Percentiles rank a stretch among this genome's conserved stretches.
Conservation (phyloP, 78 protist genomes). For the Paulinella micropora region DNA sequence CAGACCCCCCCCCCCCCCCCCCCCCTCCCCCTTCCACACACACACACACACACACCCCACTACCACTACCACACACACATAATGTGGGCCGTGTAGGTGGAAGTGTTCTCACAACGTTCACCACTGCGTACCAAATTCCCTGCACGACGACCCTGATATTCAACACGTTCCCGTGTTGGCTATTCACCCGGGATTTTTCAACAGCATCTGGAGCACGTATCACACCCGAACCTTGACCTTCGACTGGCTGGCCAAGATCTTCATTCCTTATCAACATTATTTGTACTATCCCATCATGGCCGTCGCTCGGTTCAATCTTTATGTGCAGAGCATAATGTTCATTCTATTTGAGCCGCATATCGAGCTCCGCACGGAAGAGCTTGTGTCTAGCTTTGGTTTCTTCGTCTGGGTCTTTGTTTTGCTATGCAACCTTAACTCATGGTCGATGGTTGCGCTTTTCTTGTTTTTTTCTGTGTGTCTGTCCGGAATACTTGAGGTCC, state of each 20-base stretch:
- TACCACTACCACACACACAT: too few relatives aligned
- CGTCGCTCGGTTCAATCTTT: constrained; percentile 20
- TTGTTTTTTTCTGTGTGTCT: not conserved
- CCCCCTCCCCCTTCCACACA: too few relatives aligned
- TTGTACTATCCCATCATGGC: constrained; percentile 10
- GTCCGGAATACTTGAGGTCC: constrained; percentile 18
- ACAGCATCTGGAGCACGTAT: not conserved
- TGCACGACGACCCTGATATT: constrained; percentile 29
- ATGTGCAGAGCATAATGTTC: constrained; percentile 15
- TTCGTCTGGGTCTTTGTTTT: not conserved
- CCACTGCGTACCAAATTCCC: constrained; percentile 9
- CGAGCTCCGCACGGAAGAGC: not conserved
- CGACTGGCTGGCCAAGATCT: not conserved
- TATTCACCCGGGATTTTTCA: not conserved
- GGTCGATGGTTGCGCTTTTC: not conserved
- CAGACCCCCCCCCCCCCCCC: too few relatives aligned
- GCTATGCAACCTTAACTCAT: not conserved
- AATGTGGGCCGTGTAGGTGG: too few relatives aligned
- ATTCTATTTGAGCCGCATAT: not conserved
- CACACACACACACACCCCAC: too few relatives aligned
- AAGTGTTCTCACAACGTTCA: constrained; percentile 26
- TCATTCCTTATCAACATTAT: constrained; percentile 2
- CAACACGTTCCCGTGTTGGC: constrained; percentile 17
- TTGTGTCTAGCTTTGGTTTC: not conserved
- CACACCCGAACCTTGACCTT: not conserved